Evolutionary conservation across 2,329 filamentous ascomycete species (phyloP), one percentile per base, ranked within the genome.

Genomic region (Fusarium decemcellulare): DNA sequence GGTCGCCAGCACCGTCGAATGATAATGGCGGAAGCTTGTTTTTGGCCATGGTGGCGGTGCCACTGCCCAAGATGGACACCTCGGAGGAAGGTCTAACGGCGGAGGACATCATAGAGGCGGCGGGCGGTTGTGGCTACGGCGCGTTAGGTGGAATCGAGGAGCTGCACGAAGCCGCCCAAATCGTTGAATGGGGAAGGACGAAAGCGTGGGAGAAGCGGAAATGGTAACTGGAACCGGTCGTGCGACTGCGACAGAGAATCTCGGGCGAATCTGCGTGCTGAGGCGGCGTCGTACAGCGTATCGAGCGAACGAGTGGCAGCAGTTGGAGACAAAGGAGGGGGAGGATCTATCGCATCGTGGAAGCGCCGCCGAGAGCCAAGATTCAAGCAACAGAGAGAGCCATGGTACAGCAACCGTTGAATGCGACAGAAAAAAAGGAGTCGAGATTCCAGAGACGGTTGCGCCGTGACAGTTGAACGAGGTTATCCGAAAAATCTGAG

Each of bases 11-110:
- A 50, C 69, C 63, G 29, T 74, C 70, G 40, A 76, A 76, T 52
- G 74, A 74, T 43, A 79, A 70, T 39, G 77, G 76, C 34, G 75
- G 75, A 30, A 78, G 70, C 39, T 72, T 73, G 54, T 67, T 72
- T 39, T 72, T 71, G 36, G 76, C 71, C 76, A 79, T 77, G 30
- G 73, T 75, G 60, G 73, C 61, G 39, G 72, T 73, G 67, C 70
- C 63, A 50, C 63, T 67, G 61, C 67, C 66, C 52, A 64, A 65
- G 54, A 74, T 63, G 57, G 70, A 71, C 50, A 73, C 47, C 55
- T 74, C 70, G 48, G 73, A 73, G 48, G 66, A 59, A 46, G 72
- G 73, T 63, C 73, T 67, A 40, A 75, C 37, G 56, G 65, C 61
- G 53, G 68, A 67, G 61, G 68, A 65, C 70, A 74, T 71, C 62